A percentile compares a stretch with the other conserved stretches of the same genome.
Conservation (phyloP, 345 rosid species). For the Brassica rapa region DNA sequence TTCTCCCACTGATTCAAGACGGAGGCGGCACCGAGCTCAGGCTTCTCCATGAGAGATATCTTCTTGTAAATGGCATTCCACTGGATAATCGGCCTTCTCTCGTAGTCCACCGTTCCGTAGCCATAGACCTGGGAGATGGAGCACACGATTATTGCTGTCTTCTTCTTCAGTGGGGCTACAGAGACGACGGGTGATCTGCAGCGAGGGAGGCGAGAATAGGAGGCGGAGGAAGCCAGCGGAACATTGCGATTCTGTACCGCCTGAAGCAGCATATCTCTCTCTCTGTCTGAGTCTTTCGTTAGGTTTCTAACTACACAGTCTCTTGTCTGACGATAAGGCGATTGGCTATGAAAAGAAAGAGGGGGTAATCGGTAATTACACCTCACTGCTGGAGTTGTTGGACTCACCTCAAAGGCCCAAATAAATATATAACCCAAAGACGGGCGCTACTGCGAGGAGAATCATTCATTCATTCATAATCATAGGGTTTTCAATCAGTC, state of each 20-base stretch:
- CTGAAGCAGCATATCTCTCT: constrained; percentile 50
- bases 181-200: constrained; percentile 32
- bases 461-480: no score
- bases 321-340: constrained; percentile 28
- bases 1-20: constrained; percentile 76
- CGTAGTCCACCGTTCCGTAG: constrained; percentile 75
- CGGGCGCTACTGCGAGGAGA: background rate
- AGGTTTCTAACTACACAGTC: constrained; percentile 3
- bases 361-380: constrained; percentile 2
- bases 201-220: constrained; percentile 47
- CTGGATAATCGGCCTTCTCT: constrained; percentile 68
- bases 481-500: background rate
- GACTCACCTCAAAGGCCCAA: constrained; percentile 7
- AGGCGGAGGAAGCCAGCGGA: constrained; percentile 48
- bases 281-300: constrained; percentile 2
- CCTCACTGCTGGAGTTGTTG: constrained; percentile 22
- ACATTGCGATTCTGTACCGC: constrained; percentile 50
- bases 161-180: constrained; percentile 21
- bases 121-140: constrained; percentile 66
- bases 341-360: background rate
- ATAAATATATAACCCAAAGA: background rate
- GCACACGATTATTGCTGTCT: constrained; percentile 44
- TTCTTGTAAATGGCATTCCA: constrained; percentile 82
- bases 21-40: constrained; percentile 67
- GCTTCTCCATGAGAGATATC: constrained; percentile 74